These are phyloP conservation scores for Aspergillus baeticus DNA, from an alignment of 495 filamentous ascomycete species.

Conservation along the genomic window DNA sequence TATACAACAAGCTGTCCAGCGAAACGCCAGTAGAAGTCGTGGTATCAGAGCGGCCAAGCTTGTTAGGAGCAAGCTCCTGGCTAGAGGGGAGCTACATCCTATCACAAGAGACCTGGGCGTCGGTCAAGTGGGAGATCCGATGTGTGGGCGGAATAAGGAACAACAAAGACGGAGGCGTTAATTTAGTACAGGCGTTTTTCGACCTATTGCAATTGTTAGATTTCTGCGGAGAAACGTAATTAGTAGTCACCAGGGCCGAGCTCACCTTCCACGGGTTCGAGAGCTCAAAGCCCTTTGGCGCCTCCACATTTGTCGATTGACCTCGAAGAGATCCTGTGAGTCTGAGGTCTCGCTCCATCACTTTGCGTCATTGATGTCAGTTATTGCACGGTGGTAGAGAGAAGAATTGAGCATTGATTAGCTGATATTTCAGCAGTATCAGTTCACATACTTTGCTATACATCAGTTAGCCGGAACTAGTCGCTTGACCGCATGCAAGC, in stretches of 20 bases:
- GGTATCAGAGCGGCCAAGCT: slow-evolving; percentile 30
- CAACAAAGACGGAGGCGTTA: neutral
- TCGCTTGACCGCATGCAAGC: slow-evolving; percentile 28
- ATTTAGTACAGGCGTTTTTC: slow-evolving; percentile 44
- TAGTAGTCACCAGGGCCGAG: neutral
- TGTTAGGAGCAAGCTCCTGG: slow-evolving; percentile 18
- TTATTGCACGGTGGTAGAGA: neutral
- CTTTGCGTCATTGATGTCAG: slow-evolving; percentile 45
- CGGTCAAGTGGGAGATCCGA: neutral
- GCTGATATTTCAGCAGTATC: neutral
- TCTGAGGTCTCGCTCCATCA: slow-evolving; percentile 95
- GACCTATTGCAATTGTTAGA: slow-evolving; percentile 28
- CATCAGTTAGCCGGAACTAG: slow-evolving; percentile 38
- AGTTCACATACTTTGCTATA: slow-evolving; percentile 72
- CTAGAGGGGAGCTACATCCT: neutral
- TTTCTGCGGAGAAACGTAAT: neutral
- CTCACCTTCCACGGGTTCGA: slow-evolving; percentile 92
- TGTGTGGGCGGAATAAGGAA: neutral
- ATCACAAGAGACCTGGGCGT: neutral
- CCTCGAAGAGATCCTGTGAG: slow-evolving; percentile 84
- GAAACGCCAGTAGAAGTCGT: neutral
- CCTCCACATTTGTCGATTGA: slow-evolving; percentile 75
- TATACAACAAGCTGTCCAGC: neutral
- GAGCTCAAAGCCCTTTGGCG: slow-evolving; percentile 86
- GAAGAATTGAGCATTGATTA: neutral